Evolutionary conservation across 2,329 filamentous ascomycete genomes (phyloP).

Genomic region (Calonectria pseudoturangicola): DNA sequence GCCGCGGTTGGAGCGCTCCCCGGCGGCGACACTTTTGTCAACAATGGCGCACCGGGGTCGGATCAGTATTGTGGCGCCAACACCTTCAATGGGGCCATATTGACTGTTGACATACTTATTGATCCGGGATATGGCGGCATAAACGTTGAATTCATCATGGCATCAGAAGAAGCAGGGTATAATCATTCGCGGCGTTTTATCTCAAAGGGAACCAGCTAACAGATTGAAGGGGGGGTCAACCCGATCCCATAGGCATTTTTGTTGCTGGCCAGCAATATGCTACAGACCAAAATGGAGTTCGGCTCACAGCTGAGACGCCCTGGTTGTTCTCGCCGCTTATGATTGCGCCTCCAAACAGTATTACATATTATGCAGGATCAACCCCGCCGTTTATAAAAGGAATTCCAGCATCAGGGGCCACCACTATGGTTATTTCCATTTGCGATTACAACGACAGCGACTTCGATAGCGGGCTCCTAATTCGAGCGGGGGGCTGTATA

Average conservation of each 20-base stretch:
- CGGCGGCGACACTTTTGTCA: constrained; percentile 30
- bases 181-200: neutral
- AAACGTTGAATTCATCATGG: constrained; percentile 38
- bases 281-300: constrained; percentile 16
- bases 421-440: constrained; percentile 38
- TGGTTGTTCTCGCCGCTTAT: constrained; percentile 15
- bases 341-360: constrained; percentile 37
- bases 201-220: neutral
- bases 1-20: constrained; percentile 31
- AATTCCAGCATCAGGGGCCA: constrained; percentile 7
- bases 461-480: constrained; percentile 35
- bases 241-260: constrained; percentile 35
- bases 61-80: constrained; percentile 7
- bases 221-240: neutral
- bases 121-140: constrained; percentile 7
- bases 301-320: constrained; percentile 6
- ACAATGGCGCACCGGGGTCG: constrained; percentile 37
- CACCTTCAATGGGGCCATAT: constrained; percentile 34
- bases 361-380: constrained; percentile 39
- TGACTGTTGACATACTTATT: constrained; percentile 31
- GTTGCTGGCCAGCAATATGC: constrained; percentile 6
- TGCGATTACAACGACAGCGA: constrained; percentile 35
- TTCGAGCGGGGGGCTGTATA: constrained; percentile 35
- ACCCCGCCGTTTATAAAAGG: constrained; percentile 34
- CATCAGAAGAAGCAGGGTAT: constrained; percentile 43